Conservation (phyloP, 768 basidiomycete species). For the Leccinellum albellum region DNA sequence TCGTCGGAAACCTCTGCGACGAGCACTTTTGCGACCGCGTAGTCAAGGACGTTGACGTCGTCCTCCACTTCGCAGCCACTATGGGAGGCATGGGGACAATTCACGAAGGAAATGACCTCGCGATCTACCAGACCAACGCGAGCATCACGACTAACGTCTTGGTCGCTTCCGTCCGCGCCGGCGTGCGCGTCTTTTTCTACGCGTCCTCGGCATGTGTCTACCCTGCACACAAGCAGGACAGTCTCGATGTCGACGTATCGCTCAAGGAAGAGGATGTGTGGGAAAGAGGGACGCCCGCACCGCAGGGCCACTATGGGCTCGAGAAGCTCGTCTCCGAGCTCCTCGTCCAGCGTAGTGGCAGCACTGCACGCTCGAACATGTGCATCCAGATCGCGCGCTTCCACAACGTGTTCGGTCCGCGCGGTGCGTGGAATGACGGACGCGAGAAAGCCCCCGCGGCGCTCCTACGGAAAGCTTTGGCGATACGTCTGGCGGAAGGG, state of each 20-base stretch:
- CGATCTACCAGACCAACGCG: slow-evolving; percentile 49
- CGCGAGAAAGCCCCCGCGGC: slow-evolving; percentile 60
- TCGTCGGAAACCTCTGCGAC: slow-evolving; percentile 47
- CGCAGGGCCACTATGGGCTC: slow-evolving; percentile 57
- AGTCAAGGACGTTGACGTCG: slow-evolving; percentile 38
- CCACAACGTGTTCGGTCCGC: slow-evolving; percentile 57
- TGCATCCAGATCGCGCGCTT: slow-evolving; percentile 49
- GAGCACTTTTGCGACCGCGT: slow-evolving; percentile 34
- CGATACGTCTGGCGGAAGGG: slow-evolving; percentile 16
- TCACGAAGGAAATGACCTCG: slow-evolving; percentile 45
- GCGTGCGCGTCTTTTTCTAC: slow-evolving; percentile 46
- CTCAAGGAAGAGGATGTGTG: slow-evolving; percentile 47
- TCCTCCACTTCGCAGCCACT: slow-evolving; percentile 57
- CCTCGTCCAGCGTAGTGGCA: slow-evolving; percentile 36
- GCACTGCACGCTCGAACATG: slow-evolving; percentile 24
- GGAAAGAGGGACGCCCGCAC: slow-evolving; percentile 34
- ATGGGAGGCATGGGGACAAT: slow-evolving; percentile 69
- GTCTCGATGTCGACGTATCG: slow-evolving; percentile 34
- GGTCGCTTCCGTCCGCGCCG: slow-evolving; percentile 33
- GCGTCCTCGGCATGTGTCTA: slow-evolving; percentile 62
- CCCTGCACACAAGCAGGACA: slow-evolving; percentile 40
- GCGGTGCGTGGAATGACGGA: slow-evolving; percentile 50
- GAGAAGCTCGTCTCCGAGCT: slow-evolving; percentile 54
- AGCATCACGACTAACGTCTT: slow-evolving; percentile 49
- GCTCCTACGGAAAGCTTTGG: slow-evolving; percentile 49